Percentiles rank a stretch among this genome's conserved stretches.
Conservation (phyloP, 139 green algal species). For the Chlamydomonas sp. region DNA sequence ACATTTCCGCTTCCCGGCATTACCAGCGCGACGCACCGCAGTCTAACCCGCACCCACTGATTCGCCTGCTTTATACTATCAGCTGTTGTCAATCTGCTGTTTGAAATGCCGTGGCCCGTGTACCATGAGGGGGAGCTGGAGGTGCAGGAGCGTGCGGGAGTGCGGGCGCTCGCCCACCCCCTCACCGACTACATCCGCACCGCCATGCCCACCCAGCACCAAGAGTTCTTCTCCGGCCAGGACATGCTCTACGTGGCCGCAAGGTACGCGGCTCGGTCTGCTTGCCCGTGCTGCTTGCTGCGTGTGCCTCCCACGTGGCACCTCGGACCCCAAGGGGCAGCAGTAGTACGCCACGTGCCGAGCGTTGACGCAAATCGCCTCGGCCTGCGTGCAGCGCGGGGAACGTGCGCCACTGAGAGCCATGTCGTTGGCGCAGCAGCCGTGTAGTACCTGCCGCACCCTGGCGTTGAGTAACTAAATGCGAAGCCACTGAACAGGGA, state of each 20-base stretch:
- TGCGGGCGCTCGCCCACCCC: neutral
- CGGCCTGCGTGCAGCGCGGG: too few species aligned
- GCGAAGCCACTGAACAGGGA: too few species aligned
- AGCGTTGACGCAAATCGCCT: too few species aligned
- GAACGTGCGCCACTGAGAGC: too few species aligned
- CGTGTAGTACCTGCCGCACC: too few species aligned
- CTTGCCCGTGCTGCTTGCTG: neutral
- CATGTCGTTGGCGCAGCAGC: too few species aligned
- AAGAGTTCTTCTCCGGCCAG: constrained; percentile 28
- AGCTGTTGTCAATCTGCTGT: too few species aligned
- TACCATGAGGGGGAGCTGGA: neutral
- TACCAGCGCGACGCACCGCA: too few species aligned
- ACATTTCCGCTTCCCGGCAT: too few species aligned
- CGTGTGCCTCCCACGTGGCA: neutral
- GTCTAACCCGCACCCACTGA: too few species aligned
- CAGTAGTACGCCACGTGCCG: neutral
- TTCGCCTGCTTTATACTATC: too few species aligned
- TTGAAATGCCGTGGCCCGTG: neutral
- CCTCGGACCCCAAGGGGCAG: neutral
- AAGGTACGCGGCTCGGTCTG: neutral
- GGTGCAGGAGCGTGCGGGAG: neutral
- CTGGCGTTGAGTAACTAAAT: too few species aligned
- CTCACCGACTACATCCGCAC: constrained; percentile 4
- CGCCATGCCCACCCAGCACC: constrained; percentile 39
- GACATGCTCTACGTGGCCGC: neutral